Conservation (phyloP, 345 rosid species). For the Aquilaria sinensis region DNA sequence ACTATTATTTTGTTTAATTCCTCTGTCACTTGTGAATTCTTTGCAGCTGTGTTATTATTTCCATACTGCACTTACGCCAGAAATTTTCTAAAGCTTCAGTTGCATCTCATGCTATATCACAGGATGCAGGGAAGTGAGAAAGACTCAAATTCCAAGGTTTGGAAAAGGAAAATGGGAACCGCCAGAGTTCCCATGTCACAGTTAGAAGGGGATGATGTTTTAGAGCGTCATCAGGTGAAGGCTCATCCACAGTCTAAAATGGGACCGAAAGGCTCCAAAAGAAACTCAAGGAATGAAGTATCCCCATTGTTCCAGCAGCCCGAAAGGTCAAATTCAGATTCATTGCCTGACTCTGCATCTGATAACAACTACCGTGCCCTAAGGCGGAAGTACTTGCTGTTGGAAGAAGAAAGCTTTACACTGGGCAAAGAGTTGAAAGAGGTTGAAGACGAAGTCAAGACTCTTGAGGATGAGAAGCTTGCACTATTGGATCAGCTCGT, state of each 20-base stretch:
- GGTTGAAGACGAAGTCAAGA: constrained; percentile 56
- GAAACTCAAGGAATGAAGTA: constrained; percentile 35
- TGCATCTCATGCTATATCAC: constrained; percentile 47
- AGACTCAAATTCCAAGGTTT: constrained; percentile 23
- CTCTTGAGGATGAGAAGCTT: constrained; percentile 71
- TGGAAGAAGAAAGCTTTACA: constrained; percentile 63
- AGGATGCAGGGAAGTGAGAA: constrained; percentile 44
- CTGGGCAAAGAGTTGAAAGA: constrained; percentile 59
- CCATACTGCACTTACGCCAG: too few species aligned
- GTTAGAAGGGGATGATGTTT: constrained; percentile 24
- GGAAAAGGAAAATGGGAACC: constrained; percentile 39
- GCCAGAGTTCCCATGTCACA: constrained; percentile 31
- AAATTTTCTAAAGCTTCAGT: background rate
- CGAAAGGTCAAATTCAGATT: constrained; percentile 66
- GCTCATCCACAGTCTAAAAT: constrained; percentile 19
- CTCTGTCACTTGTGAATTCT: background rate
- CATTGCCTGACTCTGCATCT: constrained; percentile 50
- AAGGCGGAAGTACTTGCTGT: constrained; percentile 62
- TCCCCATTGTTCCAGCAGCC: constrained; percentile 44
- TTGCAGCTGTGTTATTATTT: background rate
- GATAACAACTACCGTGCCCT: constrained; percentile 61
- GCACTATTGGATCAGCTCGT: constrained; percentile 79
- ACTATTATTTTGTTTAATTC: background rate
- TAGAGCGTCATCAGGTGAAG: constrained; percentile 23
- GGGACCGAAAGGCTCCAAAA: constrained; percentile 33